phyloP scores from a whole-genome alignment of 768 basidiomycete species.

The Albatrellus ellisii region DNA sequence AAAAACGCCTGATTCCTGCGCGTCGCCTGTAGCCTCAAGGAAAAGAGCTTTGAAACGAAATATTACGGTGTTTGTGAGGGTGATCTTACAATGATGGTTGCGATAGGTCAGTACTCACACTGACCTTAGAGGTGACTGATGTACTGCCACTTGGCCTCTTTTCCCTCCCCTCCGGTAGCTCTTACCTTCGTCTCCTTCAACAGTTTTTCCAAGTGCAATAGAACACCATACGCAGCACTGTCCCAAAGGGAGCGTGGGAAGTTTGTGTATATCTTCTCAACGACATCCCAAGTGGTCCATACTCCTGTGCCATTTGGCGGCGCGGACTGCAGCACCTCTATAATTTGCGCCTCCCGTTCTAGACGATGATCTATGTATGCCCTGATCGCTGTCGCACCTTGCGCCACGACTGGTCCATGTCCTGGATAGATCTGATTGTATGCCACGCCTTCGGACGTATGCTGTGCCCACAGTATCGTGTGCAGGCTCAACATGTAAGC shows the following conservation, averaged over 20 bases:
- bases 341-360: slow-evolving; percentile 69
- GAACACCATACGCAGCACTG: slow-evolving; percentile 55
- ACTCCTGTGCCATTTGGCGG: slow-evolving; percentile 17
- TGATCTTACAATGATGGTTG: too few relatives aligned
- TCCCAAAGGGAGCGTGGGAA: slow-evolving; percentile 64
- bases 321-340: slow-evolving; percentile 31
- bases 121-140: too few relatives aligned
- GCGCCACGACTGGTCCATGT: slow-evolving; percentile 30
- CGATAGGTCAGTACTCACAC: too few relatives aligned
- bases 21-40: too few relatives aligned
- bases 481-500: slow-evolving; percentile 55
- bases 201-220: slow-evolving; percentile 65
- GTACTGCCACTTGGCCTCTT: background rate
- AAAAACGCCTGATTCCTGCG: too few relatives aligned
- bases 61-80: too few relatives aligned
- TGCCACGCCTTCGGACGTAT: slow-evolving; percentile 4
- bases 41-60: too few relatives aligned
- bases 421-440: slow-evolving; percentile 56
- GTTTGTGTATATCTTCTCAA: slow-evolving; percentile 50
- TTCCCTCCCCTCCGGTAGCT: slow-evolving; percentile 7
- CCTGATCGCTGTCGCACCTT: slow-evolving; percentile 47
- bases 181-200: slow-evolving; percentile 47
- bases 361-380: slow-evolving; percentile 73
- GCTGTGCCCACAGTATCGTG: slow-evolving; percentile 36
- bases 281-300: slow-evolving; percentile 58